Evolutionary conservation across 257 asterid genomes (phyloP), one percentile per base, ranked within the genome.

Genomic region (Handroanthus guayacan): DNA sequence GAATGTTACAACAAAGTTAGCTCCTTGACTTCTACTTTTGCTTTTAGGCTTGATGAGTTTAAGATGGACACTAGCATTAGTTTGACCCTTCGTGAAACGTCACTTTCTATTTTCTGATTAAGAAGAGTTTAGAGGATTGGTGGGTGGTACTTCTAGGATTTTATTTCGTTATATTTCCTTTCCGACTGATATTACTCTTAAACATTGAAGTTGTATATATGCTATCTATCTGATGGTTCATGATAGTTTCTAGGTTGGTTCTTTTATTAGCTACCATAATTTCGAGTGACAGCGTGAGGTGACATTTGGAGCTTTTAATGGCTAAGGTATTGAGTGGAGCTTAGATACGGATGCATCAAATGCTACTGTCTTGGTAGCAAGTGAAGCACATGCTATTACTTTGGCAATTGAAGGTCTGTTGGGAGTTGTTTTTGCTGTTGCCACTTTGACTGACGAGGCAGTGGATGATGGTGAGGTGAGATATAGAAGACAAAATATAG

Each of bases 341-440:
- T 92, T 95, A 83, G 99, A 95, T 74, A 89, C 89, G 50, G 99
- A 95, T 78, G 99, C 99, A 68, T 92, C 99, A 39, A 95, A 92
- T 88, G 89, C 97, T 62, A 89, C 97, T 57, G 98, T 95, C 74
- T 81, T 95, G 92, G 97, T 91, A 83, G 99, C 99, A 66, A 95
- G 99, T 82, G 99, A 95, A 87, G 99, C 99, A 60, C 99, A 95
- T 83, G 94, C 99, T 56, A 87, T 95, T 75, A 91, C 97, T 76
- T 88, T 95, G 80, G 99, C 99, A 64, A 92, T 95, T 77, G 98
- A 95, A 88, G 99, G 99, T 71, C 82, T 95, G 65, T 75, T 95
- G 79, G 99, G 99, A 71, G 97, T 95, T 55, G 97, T 95, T 78
- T 95, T 95, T 76, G 88, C 97, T 71, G 91, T 95, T 81, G 99